Percentiles rank a stretch among this genome's conserved stretches.
phyloP scores from a whole-genome alignment of 176 grass and related monocot genomes.

The Cenchrus fungigraminus region DNA sequence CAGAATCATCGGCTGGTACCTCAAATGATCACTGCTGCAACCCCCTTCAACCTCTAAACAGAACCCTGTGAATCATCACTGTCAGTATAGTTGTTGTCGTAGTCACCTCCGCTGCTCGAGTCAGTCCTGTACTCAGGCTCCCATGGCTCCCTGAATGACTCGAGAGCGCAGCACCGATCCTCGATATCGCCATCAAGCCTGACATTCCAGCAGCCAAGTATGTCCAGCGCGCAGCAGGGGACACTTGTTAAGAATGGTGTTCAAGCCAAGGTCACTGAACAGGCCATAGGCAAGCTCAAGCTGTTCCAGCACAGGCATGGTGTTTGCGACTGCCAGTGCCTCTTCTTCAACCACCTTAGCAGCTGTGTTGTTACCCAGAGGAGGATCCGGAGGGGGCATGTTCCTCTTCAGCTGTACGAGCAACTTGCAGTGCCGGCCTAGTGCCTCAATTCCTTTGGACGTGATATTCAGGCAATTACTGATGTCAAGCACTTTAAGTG shows the following conservation, averaged over 20 bases:
- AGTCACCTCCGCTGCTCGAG: slow-evolving; percentile 31
- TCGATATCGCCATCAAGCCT: slow-evolving; percentile 43
- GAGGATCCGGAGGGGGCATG: slow-evolving; percentile 52
- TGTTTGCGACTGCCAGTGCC: slow-evolving; percentile 47
- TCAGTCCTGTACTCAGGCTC: slow-evolving; percentile 34
- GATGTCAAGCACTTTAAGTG: slow-evolving; percentile 55
- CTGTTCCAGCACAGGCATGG: slow-evolving; percentile 50
- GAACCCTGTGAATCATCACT: slow-evolving; percentile 28
- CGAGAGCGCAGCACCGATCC: slow-evolving; percentile 39
- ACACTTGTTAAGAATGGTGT: slow-evolving; percentile 53
- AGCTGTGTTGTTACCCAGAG: slow-evolving; percentile 5
- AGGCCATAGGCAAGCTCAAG: slow-evolving; percentile 64
- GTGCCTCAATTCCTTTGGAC: slow-evolving; percentile 48
- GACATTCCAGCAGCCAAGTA: slow-evolving; percentile 62
- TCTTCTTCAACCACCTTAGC: slow-evolving; percentile 42
- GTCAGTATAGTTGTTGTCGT: background rate
- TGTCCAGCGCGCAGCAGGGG: slow-evolving; percentile 41
- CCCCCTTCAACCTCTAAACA: background rate
- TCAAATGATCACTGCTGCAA: background rate
- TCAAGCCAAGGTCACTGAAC: slow-evolving; percentile 51
- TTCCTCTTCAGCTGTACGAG: slow-evolving; percentile 63
- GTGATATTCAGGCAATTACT: slow-evolving; percentile 57
- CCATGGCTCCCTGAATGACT: slow-evolving; percentile 64
- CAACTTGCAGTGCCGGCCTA: slow-evolving; percentile 56
- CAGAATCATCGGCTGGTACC: background rate